A percentile compares a stretch with the other conserved stretches of the same genome.
Conservation (phyloP, 2,329 filamentous ascomycete species). For the Calonectria leucothoes region DNA sequence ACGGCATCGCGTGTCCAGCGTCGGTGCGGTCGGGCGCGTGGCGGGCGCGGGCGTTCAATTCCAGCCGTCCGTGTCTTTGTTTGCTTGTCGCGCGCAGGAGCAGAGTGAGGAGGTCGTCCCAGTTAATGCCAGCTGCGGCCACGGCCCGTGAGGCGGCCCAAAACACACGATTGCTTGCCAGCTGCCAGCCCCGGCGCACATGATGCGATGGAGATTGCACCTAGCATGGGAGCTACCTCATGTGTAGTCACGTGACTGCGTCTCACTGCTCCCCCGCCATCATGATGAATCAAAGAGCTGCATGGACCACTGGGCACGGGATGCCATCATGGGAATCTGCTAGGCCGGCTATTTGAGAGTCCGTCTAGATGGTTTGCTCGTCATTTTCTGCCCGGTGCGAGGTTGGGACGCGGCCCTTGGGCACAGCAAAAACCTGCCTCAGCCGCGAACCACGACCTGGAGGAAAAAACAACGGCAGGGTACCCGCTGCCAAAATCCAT, state of each 20-base stretch:
- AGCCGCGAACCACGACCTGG: background rate
- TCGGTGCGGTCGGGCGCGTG: constrained; percentile 8
- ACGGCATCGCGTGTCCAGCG: constrained; percentile 36
- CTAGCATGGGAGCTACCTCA: constrained; percentile 29
- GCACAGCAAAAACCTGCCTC: background rate
- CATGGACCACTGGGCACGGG: background rate
- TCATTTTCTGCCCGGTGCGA: background rate
- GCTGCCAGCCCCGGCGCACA: constrained; percentile 38
- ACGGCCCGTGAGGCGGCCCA: constrained; percentile 22
- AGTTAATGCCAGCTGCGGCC: constrained; percentile 15
- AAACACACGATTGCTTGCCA: constrained; percentile 19
- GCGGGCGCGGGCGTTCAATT: constrained; percentile 17
- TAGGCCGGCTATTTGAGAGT: background rate
- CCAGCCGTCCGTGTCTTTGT: background rate
- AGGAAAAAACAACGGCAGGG: background rate
- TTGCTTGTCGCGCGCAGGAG: background rate
- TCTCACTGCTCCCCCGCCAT: constrained; percentile 36
- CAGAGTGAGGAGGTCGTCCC: background rate
- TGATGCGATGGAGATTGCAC: constrained; percentile 35
- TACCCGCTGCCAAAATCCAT: background rate
- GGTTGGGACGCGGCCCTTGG: background rate
- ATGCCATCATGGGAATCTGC: background rate
- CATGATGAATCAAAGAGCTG: constrained; percentile 32
- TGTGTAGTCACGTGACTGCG: constrained; percentile 39
- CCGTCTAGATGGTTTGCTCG: background rate